A percentile compares a stretch with the other conserved stretches of the same genome.
phyloP scores from a whole-genome alignment of 768 basidiomycete genomes.

The Termitomyces sp. region DNA sequence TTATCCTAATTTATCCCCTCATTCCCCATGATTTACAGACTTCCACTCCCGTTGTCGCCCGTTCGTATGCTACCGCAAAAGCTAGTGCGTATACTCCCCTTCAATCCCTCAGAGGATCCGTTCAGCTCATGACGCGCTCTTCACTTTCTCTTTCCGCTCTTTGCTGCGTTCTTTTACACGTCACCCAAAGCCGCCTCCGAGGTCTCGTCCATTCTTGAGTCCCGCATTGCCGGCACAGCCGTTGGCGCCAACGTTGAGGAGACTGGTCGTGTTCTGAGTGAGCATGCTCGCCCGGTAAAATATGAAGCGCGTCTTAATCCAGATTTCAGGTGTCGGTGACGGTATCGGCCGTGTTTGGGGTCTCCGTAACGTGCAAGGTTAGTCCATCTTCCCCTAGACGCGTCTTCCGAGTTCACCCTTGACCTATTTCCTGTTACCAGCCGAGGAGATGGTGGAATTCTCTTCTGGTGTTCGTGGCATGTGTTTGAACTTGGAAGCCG shows the following conservation, averaged over 20 bases:
- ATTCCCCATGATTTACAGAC: constrained; percentile 27
- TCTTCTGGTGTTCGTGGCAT: constrained; percentile 99
- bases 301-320: constrained; percentile 16
- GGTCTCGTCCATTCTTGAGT: constrained; percentile 98
- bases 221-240: constrained; percentile 90
- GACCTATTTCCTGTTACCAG: constrained; percentile 33
- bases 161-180: constrained; percentile 23
- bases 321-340: constrained; percentile 85
- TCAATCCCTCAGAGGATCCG: neutral
- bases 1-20: constrained; percentile 14
- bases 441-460: constrained; percentile 99
- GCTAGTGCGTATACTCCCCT: constrained; percentile 59
- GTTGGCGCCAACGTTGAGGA: constrained; percentile 96
- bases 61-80: constrained; percentile 97
- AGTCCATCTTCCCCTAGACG: neutral
- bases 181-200: constrained; percentile 85
- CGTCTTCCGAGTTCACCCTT: neutral
- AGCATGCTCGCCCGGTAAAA: constrained; percentile 25
- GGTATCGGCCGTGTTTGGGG: constrained; percentile 99
- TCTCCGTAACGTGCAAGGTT: constrained; percentile 96
- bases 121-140: constrained; percentile 20
- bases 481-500: constrained; percentile 99
- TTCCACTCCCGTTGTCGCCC: constrained; percentile 51
- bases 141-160: constrained; percentile 15
- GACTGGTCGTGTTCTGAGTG: constrained; percentile 97